phyloP scores from a whole-genome alignment of 1,284 basidiomycete species.

The Ustilago lituana region DNA sequence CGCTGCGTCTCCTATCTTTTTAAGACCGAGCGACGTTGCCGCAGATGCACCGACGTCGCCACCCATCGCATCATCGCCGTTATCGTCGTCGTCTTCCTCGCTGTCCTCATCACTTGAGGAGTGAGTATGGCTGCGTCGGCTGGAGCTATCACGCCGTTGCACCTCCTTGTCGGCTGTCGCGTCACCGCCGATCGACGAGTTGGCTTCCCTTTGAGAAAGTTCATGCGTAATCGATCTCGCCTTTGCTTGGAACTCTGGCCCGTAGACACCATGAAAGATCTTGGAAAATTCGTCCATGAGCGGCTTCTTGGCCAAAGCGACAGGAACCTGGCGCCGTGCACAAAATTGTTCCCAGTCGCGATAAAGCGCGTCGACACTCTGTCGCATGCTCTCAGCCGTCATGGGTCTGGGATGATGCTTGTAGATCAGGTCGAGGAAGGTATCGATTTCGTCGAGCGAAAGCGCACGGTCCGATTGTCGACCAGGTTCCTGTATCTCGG shows the following conservation, averaged over 20 bases:
- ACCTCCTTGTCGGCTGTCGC: not conserved
- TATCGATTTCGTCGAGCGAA: constrained; percentile 33
- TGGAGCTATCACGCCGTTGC: constrained; percentile 14
- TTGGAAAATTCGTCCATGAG: constrained; percentile 50
- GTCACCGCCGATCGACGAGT: constrained; percentile 5
- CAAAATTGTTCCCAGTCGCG: constrained; percentile 36
- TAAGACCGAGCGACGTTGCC: constrained; percentile 2
- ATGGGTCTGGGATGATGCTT: constrained; percentile 44
- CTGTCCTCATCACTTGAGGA: constrained; percentile 26
- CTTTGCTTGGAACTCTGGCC: constrained; percentile 24
- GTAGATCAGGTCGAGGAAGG: constrained; percentile 38
- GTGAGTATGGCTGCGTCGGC: constrained; percentile 11
- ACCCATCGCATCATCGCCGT: constrained; percentile 9
- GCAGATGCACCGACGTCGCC: constrained; percentile 9
- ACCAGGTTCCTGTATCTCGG: not conserved
- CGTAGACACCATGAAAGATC: constrained; percentile 41
- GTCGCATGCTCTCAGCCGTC: constrained; percentile 41
- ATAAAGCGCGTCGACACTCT: constrained; percentile 45
- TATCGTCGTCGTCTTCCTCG: constrained; percentile 14
- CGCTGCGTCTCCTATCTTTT: constrained; percentile 10
- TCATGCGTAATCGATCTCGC: constrained; percentile 37
- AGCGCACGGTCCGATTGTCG: constrained; percentile 10
- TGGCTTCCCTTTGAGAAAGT: constrained; percentile 25
- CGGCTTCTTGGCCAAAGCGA: constrained; percentile 33
- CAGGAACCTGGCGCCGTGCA: constrained; percentile 21